Conservation (phyloP, 2,329 filamentous ascomycete species). For the Colletotrichum trifolii region DNA sequence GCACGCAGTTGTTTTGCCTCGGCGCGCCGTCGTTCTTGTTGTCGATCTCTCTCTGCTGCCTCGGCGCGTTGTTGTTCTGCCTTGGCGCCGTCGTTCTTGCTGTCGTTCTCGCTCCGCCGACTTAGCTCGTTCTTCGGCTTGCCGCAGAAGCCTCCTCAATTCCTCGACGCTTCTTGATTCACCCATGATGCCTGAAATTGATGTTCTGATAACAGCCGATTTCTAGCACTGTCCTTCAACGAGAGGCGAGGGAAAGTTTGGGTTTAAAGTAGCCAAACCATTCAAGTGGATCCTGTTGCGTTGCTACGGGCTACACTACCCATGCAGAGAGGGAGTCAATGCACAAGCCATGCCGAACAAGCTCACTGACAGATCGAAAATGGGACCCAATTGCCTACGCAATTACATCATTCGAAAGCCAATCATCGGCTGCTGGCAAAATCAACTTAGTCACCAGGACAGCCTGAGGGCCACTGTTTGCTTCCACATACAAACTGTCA, state of each 20-base stretch:
- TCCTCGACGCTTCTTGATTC: neutral
- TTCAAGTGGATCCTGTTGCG: neutral
- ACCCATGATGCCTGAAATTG: constrained; percentile 1
- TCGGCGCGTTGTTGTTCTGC: constrained; percentile 19
- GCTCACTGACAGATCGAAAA: too few relatives aligned
- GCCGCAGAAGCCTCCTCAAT: neutral
- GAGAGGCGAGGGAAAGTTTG: neutral
- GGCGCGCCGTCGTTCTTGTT: neutral
- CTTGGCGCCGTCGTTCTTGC: constrained; percentile 1
- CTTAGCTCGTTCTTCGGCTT: constrained; percentile 7
- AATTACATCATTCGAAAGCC: too few relatives aligned
- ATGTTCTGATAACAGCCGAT: neutral
- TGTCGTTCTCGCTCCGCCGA: constrained; percentile 3
- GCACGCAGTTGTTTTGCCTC: constrained; percentile 21
- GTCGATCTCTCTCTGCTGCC: neutral
- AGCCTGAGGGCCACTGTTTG: too few relatives aligned
- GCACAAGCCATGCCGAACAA: neutral
- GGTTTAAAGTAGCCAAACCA: neutral
- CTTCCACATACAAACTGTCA: too few relatives aligned
- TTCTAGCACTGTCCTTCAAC: neutral
- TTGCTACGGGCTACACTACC: neutral
- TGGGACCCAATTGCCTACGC: too few relatives aligned
- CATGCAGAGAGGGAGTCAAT: neutral
- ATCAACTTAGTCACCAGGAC: too few relatives aligned
- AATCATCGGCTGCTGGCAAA: too few relatives aligned